Base-by-base conservation (phyloP, 1,284 basidiomycete species). In the Microbotryum violaceum region DNA sequence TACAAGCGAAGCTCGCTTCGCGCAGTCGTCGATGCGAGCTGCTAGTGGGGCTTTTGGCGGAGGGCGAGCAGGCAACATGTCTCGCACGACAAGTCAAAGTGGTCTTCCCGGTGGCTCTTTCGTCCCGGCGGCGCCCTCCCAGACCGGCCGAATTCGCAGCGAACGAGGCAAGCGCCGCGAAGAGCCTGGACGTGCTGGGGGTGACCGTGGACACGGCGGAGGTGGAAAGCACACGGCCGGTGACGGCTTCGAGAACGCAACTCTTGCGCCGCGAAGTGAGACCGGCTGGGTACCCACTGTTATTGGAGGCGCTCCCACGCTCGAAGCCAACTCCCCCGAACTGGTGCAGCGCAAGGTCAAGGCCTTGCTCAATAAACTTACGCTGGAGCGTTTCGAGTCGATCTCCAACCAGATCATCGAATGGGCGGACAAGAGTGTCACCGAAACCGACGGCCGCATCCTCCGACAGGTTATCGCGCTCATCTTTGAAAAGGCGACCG, bases 401-500 rank as follows among this genome's bases (percentile, higher is more conserved):
- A 96, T 97, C 72, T 93, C 88, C 6, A 83, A 87, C 72, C 90
- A 96, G 77, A 91, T 97, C 73, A 87, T 97, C 68, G 79, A 82
- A 21, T 97, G 89, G 89, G 93, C 91, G 50, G 96, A 97, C 83
- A 91, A 85, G 79, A 91, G 89, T 8, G 85, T 87, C 77, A 82
- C 86, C 70, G 93, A 98, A 81, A 89, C 84, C 74, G 91, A 97
- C 74, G 93, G 92, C 4, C 83, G 88, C 65, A 96, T 92, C 2
- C 83, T 97, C 71, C 91, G 93, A 70, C 89, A 93, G 72, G 93
- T 97, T 74, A 97, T 96, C 77, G 85, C 87, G 69, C 85, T 97
- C 58, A 89, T 97, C 51, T 97, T 97, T 76, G 92, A 97, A 77
- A 94, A 94, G 81, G 92, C 92, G 5, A 96, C 89, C 25, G 90